phyloP scores from a whole-genome alignment of 805 yeast species.

The Spencermartinsiella europaea region DNA sequence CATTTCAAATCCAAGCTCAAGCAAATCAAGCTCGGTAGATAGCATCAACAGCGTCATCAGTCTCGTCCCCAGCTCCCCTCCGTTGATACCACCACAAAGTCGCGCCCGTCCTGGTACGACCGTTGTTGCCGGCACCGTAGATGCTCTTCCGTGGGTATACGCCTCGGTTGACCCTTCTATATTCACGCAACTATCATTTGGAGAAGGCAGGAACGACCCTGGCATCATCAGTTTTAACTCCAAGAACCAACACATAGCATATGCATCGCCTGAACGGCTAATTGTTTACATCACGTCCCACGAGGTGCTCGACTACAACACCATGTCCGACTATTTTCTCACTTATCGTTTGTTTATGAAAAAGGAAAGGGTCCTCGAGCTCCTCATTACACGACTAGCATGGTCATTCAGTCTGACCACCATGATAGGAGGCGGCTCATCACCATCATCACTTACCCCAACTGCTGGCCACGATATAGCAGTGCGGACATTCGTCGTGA shows the following conservation, averaged over 20 bases:
- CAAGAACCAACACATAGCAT: constrained; percentile 1
- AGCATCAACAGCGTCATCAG: neutral
- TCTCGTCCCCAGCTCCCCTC: neutral
- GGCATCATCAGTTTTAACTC: constrained; percentile 1
- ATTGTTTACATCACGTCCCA: constrained; percentile 54
- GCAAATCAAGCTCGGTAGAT: neutral
- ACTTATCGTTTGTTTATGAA: constrained; percentile 70
- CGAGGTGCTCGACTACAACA: constrained; percentile 65
- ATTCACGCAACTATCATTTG: constrained; percentile 16
- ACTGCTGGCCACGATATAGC: constrained; percentile 56
- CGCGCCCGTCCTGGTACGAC: neutral
- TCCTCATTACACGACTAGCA: constrained; percentile 58
- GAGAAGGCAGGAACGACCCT: constrained; percentile 13
- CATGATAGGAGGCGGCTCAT: constrained; percentile 35
- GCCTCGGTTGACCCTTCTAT: constrained; percentile 5
- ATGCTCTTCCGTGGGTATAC: constrained; percentile 3
- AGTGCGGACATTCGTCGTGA: constrained; percentile 76
- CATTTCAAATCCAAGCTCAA: neutral
- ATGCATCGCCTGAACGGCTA: constrained; percentile 28
- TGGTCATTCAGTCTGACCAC: constrained; percentile 40
- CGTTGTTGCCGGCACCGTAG: neutral
- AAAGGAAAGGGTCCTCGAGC: constrained; percentile 51
- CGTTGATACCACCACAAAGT: no score
- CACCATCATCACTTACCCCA: neutral
- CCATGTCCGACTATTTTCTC: constrained; percentile 79